Evolutionary conservation across 352 stramenopile species (phyloP).

Genomic region (Globisporangium polare): DNA sequence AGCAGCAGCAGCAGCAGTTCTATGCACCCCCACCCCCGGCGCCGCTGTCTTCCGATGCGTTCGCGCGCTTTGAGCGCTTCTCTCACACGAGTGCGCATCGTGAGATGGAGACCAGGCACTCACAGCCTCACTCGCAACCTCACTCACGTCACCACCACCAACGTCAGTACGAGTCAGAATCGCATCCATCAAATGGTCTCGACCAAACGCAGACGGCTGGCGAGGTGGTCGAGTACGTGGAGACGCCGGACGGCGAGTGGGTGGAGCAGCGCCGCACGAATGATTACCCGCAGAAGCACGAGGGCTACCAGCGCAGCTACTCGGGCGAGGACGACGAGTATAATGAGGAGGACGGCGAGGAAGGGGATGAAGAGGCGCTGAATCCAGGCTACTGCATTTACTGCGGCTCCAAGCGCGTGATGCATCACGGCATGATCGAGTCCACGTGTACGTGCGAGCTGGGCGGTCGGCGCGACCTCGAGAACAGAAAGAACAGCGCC

Average conservation of each 20-base stretch:
- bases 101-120: not conserved
- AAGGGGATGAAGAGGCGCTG: not conserved
- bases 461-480: not conserved
- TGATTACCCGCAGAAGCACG: not conserved
- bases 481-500: not conserved
- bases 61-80: not conserved
- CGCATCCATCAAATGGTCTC: not conserved
- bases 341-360: constrained; percentile 12
- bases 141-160: not conserved
- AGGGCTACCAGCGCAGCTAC: not conserved
- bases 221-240: constrained; percentile 56
- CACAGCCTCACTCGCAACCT: not conserved
- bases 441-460: constrained; percentile 41
- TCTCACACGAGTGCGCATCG: not conserved
- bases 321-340: constrained; percentile 17
- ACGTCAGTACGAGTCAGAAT: not conserved
- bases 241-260: constrained; percentile 60
- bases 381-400: constrained; percentile 34
- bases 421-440: constrained; percentile 37
- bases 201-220: constrained; percentile 21
- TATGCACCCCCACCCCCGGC: not conserved
- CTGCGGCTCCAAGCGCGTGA: constrained; percentile 43
- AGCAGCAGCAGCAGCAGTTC: not conserved
- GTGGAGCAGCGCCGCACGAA: constrained; percentile 28
- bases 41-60: not conserved